These are phyloP conservation scores for Petunia secreta DNA, from an alignment of 257 asterid species.

Conservation along the genomic window DNA sequence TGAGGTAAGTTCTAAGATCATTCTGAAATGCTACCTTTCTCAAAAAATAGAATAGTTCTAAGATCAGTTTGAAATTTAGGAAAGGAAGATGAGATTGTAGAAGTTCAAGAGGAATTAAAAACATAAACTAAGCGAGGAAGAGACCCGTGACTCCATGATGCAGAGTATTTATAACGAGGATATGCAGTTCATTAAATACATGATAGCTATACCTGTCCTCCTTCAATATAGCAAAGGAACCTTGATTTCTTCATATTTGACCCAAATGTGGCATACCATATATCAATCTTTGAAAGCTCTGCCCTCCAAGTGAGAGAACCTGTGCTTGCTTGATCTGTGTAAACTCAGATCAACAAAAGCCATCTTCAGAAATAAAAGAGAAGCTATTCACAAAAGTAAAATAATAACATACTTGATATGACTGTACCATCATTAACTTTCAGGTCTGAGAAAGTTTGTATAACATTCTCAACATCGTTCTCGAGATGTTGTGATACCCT, in stretches of 20 bases:
- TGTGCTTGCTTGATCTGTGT: slow-evolving; percentile 44
- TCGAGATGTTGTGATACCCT: slow-evolving; percentile 38
- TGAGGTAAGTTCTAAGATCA: slow-evolving; percentile 15
- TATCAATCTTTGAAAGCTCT: slow-evolving; percentile 59
- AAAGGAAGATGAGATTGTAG: neutral
- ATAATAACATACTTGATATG: slow-evolving; percentile 24
- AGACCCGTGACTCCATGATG: neutral
- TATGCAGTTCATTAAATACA: neutral
- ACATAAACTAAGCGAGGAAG: neutral
- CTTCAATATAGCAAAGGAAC: slow-evolving; percentile 80
- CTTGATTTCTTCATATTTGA: slow-evolving; percentile 77
- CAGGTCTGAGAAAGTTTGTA: slow-evolving; percentile 64
- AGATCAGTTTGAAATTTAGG: slow-evolving; percentile 14
- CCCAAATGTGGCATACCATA: slow-evolving; percentile 93
- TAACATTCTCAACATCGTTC: slow-evolving; percentile 51
- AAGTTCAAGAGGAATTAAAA: slow-evolving; percentile 1
- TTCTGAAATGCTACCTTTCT: neutral
- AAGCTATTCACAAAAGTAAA: neutral
- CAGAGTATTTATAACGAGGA: neutral
- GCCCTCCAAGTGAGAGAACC: slow-evolving; percentile 64
- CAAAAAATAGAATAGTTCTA: neutral
- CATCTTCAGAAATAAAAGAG: slow-evolving; percentile 18
- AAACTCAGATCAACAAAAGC: slow-evolving; percentile 28
- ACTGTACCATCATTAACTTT: slow-evolving; percentile 55
- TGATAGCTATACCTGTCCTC: slow-evolving; percentile 73